These are phyloP conservation scores for Sideroxylon spinosum DNA, from an alignment of 179 eudicot genomes.

Conservation along the genomic window DNA sequence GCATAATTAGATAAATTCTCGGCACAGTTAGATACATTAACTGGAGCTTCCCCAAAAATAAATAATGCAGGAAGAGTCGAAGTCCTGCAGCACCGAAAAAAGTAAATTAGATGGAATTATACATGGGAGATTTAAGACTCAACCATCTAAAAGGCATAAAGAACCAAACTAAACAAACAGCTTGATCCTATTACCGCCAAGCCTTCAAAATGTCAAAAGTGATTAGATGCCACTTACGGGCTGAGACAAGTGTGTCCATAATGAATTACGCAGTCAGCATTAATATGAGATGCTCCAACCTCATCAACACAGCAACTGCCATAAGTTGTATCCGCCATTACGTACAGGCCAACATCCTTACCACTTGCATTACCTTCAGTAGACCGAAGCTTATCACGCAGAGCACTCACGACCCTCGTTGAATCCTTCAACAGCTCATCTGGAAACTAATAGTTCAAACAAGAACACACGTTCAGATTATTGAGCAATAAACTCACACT, in stretches of 20 bases:
- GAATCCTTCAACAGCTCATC: slow-evolving; percentile 85
- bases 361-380: slow-evolving; percentile 24
- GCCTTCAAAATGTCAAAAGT: neutral
- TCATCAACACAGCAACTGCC: slow-evolving; percentile 97
- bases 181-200: neutral
- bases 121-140: neutral
- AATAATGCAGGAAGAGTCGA: slow-evolving; percentile 77
- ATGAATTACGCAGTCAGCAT: slow-evolving; percentile 83
- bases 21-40: slow-evolving; percentile 44
- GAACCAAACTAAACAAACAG: neutral
- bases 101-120: neutral
- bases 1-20: slow-evolving; percentile 41
- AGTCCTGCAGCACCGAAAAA: slow-evolving; percentile 51
- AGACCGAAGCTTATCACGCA: slow-evolving; percentile 44
- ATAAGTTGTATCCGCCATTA: slow-evolving; percentile 91
- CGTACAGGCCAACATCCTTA: slow-evolving; percentile 60
- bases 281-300: slow-evolving; percentile 88
- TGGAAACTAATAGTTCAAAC: slow-evolving; percentile 59
- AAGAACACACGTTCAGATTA: neutral
- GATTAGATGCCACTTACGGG: slow-evolving; percentile 56
- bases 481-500: neutral
- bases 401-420: slow-evolving; percentile 52
- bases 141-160: neutral
- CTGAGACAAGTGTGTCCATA: slow-evolving; percentile 93
- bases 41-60: slow-evolving; percentile 68